Evolutionary conservation across 2,329 filamentous ascomycete species (phyloP).

Genomic region (Diaporthe citrichinensis): DNA sequence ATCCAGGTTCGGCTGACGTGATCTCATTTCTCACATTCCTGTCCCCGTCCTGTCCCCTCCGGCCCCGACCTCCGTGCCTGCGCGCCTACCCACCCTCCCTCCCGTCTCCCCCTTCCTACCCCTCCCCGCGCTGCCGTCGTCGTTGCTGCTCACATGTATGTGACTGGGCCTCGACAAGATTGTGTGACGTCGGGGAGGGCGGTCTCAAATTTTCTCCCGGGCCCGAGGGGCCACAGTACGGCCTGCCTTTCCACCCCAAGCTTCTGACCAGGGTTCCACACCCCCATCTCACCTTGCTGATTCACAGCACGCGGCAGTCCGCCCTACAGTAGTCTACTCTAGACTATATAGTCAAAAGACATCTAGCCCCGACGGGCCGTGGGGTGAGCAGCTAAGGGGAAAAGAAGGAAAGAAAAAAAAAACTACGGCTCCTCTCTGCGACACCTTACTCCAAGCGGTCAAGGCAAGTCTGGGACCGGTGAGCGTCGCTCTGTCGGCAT

Average conservation of each 20-base stretch:
- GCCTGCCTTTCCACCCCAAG: conserved; percentile 9
- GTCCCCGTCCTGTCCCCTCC: not conserved
- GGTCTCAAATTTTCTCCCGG: conserved; percentile 31
- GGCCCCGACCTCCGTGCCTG: conserved; percentile 3
- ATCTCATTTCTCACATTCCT: conserved; percentile 23
- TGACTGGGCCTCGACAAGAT: conserved; percentile 2
- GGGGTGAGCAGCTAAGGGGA: not conserved
- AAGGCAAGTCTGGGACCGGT: conserved; percentile 18
- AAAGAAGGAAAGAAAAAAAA: not conserved
- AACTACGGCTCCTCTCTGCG: not conserved
- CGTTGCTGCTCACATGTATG: not conserved
- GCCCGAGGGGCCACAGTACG: conserved; percentile 10
- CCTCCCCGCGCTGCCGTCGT: not conserved
- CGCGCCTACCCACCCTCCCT: not conserved
- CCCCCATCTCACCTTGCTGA: conserved; percentile 1
- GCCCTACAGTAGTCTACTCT: conserved; percentile 6
- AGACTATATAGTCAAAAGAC: not conserved
- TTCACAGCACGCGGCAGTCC: conserved; percentile 21
- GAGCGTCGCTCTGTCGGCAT: conserved; percentile 13
- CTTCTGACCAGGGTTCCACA: conserved; percentile 27
- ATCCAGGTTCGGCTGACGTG: conserved; percentile 12
- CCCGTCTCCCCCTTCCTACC: not conserved
- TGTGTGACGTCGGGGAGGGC: conserved; percentile 15
- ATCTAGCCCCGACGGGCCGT: not conserved
- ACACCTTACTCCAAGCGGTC: conserved; percentile 13